These are phyloP conservation scores for Leucaena leucocephala DNA, from an alignment of 306 rosid genomes.

Conservation along the genomic window DNA sequence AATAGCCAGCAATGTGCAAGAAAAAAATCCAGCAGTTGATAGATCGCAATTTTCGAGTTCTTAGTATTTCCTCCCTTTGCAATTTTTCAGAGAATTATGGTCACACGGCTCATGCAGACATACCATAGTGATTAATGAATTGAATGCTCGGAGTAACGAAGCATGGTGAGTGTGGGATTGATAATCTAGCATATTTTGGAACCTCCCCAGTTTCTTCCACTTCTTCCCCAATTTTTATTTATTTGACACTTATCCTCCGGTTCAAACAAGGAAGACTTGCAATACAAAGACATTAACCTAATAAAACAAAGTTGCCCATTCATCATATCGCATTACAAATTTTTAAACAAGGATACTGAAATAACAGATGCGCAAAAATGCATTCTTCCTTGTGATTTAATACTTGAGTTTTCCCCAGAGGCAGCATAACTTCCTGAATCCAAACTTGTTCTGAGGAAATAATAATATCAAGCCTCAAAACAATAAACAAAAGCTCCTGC, in stretches of 20 bases:
- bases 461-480: neutral
- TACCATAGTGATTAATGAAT: neutral
- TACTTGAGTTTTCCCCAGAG: neutral
- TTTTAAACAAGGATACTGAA: neutral
- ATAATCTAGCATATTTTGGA: neutral
- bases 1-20: conserved; percentile 18
- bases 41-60: neutral
- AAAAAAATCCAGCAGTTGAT: neutral
- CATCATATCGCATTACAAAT: neutral
- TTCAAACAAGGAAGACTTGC: neutral
- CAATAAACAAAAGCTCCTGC: neutral
- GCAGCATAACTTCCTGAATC: neutral
- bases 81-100: conserved; percentile 2
- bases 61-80: neutral
- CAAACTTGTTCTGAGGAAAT: neutral
- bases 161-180: conserved; percentile 5
- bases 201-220: conserved; percentile 12
- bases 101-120: neutral
- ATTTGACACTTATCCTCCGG: neutral
- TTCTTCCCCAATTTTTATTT: conserved; percentile 1
- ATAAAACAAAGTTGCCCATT: too few species aligned
- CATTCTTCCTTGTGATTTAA: neutral
- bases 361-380: conserved; percentile 2
- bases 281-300: neutral
- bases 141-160: neutral